These are phyloP conservation scores for Ustilago lituana DNA, from an alignment of 1,284 basidiomycete species.

Conservation along the genomic window DNA sequence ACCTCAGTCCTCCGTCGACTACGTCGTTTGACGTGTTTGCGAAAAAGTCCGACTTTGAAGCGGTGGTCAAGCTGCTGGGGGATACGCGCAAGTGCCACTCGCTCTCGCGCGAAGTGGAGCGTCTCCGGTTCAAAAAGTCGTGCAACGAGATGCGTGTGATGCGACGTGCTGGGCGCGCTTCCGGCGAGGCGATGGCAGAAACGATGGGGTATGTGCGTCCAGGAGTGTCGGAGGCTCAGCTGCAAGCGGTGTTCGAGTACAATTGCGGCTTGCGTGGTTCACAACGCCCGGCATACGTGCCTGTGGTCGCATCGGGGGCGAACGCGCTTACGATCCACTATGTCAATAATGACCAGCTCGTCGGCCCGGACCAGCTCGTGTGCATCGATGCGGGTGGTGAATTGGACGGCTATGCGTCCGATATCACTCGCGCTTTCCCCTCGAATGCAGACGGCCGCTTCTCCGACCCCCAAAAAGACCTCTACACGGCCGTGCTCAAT, in stretches of 20 bases:
- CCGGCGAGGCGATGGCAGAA: conserved; percentile 60
- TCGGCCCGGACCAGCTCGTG: conserved; percentile 50
- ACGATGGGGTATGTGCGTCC: conserved; percentile 57
- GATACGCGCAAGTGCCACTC: conserved; percentile 60
- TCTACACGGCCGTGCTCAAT: conserved; percentile 85
- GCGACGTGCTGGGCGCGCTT: conserved; percentile 58
- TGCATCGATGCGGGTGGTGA: conserved; percentile 67
- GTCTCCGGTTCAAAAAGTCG: conserved; percentile 57
- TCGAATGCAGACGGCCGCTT: conserved; percentile 72
- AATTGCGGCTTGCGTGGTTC: conserved; percentile 55
- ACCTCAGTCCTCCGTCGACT: conserved; percentile 58
- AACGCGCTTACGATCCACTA: conserved; percentile 64
- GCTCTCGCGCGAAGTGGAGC: conserved; percentile 56
- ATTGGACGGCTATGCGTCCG: conserved; percentile 87
- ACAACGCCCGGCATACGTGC: conserved; percentile 64
- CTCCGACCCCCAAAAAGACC: conserved; percentile 80
- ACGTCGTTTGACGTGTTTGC: conserved; percentile 58
- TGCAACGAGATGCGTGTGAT: conserved; percentile 63
- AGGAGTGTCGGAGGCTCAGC: conserved; percentile 52
- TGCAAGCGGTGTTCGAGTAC: conserved; percentile 63
- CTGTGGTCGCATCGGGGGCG: conserved; percentile 61
- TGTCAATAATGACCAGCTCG: conserved; percentile 58
- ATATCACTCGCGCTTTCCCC: conserved; percentile 95
- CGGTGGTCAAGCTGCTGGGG: conserved; percentile 55
- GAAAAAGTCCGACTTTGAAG: conserved; percentile 64